Base-by-base conservation (phyloP, 768 basidiomycete genomes). In the Myochromella boudieri region DNA sequence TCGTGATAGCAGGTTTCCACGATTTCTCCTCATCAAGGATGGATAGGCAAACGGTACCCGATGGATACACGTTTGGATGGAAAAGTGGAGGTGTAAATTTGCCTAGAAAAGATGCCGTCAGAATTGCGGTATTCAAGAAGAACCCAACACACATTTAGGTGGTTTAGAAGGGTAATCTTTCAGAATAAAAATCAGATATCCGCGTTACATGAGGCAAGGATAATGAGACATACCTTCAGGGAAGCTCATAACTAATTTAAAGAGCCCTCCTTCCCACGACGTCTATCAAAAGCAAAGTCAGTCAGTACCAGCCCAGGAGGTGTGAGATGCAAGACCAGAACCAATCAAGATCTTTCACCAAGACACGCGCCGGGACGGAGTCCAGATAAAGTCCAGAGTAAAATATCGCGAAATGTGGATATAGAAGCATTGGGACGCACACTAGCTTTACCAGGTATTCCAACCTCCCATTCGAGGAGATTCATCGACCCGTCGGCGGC, bases 1-100 rank as follows among this genome's bases (percentile, higher is more conserved):
- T 94, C 1, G 97, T 98, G 58, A 99, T 97, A 6, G 94, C 91
- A 20, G 97, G 94, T 63, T 97, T 97, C 97, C 97, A 99, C 1
- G 86, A 87, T 66, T 99, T 98, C 69, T 99, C 97, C 63, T 99
- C 97, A 60, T 98, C 95, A 44, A 99, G 70, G 60, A 99, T 99
- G 9, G 95, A 97, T 22, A 99, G 75, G 66, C 95, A 98, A 37
- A 98, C 95, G 15, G 97, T 99, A 20, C 97, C 97, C 24, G 95
- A 98, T 0, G 97, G 97, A 63, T 97, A 99, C 44, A 99, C 95
- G 63, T 98, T 98, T 21, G 95, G 95, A 64, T 99, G 95, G 73
- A 97, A 97, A 39, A 98, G 73, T 27, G 95, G 87, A 2, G 95
- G 97, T 1, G 84, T 74, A 70, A 97, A 98, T 85, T 98, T 98